Conservation (phyloP, 2,329 filamentous ascomycete species). For the Grosmannia clavigera region DNA sequence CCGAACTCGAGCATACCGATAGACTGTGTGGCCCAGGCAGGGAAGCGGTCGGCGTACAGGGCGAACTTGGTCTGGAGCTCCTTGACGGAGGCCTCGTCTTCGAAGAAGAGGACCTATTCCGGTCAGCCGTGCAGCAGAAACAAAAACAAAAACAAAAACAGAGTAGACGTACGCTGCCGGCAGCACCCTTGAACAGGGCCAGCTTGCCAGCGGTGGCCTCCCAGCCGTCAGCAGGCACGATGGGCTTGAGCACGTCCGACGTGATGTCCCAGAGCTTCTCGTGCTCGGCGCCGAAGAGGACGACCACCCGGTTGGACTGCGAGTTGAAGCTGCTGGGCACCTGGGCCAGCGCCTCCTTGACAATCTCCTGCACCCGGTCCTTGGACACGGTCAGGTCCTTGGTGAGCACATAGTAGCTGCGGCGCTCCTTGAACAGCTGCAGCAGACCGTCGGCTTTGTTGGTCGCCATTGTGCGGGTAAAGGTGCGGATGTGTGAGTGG, state of each 20-base stretch:
- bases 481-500: neutral
- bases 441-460: slow-evolving; percentile 43
- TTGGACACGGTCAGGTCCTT: slow-evolving; percentile 48
- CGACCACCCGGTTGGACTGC: slow-evolving; percentile 65
- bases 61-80: slow-evolving; percentile 56
- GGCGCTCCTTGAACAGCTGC: slow-evolving; percentile 53
- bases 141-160: neutral
- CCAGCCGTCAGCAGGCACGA: slow-evolving; percentile 55
- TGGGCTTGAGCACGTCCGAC: slow-evolving; percentile 48
- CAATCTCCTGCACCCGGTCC: slow-evolving; percentile 51
- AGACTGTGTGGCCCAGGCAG: slow-evolving; percentile 62
- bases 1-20: slow-evolving; percentile 73
- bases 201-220: slow-evolving; percentile 33
- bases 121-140: neutral
- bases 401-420: slow-evolving; percentile 55
- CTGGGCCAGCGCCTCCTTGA: slow-evolving; percentile 51
- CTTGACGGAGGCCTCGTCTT: slow-evolving; percentile 58
- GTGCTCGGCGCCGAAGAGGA: slow-evolving; percentile 74
- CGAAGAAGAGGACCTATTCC: slow-evolving; percentile 65
- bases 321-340: slow-evolving; percentile 80
- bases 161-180: slow-evolving; percentile 52
- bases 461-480: slow-evolving; percentile 15
- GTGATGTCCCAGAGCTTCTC: slow-evolving; percentile 76
- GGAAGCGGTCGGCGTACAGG: slow-evolving; percentile 68
- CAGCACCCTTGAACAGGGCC: slow-evolving; percentile 52